Evolutionary conservation across 2,329 filamentous ascomycete genomes (phyloP).

Genomic region (Fonsecaea pedrosoi): DNA sequence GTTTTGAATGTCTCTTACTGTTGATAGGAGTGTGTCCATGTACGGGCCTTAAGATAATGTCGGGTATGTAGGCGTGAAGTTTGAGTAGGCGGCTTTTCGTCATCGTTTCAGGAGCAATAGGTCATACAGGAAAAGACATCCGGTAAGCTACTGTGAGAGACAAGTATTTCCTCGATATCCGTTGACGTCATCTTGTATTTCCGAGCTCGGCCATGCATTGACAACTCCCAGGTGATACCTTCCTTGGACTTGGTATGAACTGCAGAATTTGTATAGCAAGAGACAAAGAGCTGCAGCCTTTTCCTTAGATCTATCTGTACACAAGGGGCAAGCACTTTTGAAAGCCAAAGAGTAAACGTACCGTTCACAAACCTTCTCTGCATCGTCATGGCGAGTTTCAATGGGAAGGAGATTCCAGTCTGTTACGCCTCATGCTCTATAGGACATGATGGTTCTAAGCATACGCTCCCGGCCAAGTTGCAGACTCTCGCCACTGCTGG

Average conservation of each 20-base stretch:
- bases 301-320: not conserved
- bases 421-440: conserved; percentile 55
- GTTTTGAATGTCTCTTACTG: not conserved
- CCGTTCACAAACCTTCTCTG: not conserved
- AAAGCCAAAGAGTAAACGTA: not conserved
- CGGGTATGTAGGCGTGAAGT: not conserved
- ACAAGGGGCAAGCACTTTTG: conserved; percentile 1
- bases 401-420: conserved; percentile 44
- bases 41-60: not conserved
- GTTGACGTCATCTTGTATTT: conserved; percentile 1
- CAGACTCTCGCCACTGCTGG: conserved; percentile 50
- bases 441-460: conserved; percentile 43
- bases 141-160: not conserved
- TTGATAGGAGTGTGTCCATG: not conserved
- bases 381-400: conserved; percentile 27
- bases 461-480: conserved; percentile 49
- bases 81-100: not conserved
- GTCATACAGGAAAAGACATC: not conserved
- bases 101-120: not conserved
- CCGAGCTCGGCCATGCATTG: not conserved
- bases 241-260: not conserved
- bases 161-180: not conserved
- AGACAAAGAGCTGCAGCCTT: not conserved
- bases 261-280: not conserved
- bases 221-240: not conserved